phyloP scores from a whole-genome alignment of 2,329 filamentous ascomycete species.

The Geosmithia flava region DNA sequence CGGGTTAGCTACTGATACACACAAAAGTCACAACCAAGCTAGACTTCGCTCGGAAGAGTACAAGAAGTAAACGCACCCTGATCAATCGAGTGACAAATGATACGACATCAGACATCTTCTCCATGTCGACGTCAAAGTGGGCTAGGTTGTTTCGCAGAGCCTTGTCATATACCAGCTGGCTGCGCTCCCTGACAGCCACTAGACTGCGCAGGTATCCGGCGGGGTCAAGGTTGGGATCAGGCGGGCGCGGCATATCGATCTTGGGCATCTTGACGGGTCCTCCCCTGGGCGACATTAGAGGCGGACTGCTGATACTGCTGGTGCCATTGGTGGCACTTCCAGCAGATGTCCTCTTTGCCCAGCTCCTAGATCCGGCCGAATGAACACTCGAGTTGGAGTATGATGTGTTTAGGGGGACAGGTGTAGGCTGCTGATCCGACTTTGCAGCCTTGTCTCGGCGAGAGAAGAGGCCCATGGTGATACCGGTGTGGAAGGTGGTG shows the following conservation, averaged over 20 bases:
- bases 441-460: slow-evolving; percentile 38
- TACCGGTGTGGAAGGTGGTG: background rate
- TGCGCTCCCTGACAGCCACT: slow-evolving; percentile 73
- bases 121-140: slow-evolving; percentile 83
- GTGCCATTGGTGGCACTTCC: slow-evolving; percentile 29
- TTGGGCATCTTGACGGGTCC: slow-evolving; percentile 50
- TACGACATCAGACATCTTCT: slow-evolving; percentile 73
- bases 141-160: slow-evolving; percentile 64
- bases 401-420: slow-evolving; percentile 22
- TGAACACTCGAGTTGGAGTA: slow-evolving; percentile 38
- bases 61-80: slow-evolving; percentile 50
- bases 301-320: slow-evolving; percentile 32
- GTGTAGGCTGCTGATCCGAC: slow-evolving; percentile 15
- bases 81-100: slow-evolving; percentile 86
- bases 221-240: slow-evolving; percentile 79
- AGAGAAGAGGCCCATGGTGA: slow-evolving; percentile 44
- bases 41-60: background rate
- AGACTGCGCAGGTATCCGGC: slow-evolving; percentile 86
- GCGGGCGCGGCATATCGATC: slow-evolving; percentile 69
- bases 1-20: background rate
- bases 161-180: slow-evolving; percentile 60
- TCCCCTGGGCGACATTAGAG: slow-evolving; percentile 39
- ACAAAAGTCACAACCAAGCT: background rate
- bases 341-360: background rate
- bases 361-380: slow-evolving; percentile 15